phyloP scores from a whole-genome alignment of 2,329 filamentous ascomycete species.

The Phoma sp. region DNA sequence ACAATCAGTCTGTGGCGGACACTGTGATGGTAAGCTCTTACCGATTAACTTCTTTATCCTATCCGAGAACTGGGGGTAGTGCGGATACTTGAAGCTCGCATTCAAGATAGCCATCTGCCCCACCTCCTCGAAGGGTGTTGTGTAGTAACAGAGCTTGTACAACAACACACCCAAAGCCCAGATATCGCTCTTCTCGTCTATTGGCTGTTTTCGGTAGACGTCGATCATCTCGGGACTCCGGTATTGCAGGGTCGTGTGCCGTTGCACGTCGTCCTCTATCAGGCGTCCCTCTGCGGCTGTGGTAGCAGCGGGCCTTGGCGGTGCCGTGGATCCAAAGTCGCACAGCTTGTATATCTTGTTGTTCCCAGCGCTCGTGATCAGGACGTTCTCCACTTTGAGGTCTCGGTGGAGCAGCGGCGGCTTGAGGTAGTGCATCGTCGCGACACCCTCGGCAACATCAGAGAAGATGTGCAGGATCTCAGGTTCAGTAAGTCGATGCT shows the following conservation, averaged over 20 bases:
- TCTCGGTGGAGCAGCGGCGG: slow-evolving; percentile 91
- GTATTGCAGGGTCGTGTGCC: slow-evolving; percentile 96
- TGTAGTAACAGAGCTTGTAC: slow-evolving; percentile 99
- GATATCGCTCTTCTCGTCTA: slow-evolving; percentile 98
- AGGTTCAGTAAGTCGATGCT: slow-evolving; percentile 94
- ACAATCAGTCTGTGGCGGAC: slow-evolving; percentile 19
- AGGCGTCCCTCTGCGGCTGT: slow-evolving; percentile 87
- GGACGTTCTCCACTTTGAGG: slow-evolving; percentile 96
- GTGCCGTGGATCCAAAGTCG: slow-evolving; percentile 93
- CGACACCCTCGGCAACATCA: slow-evolving; percentile 93
- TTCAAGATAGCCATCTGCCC: slow-evolving; percentile 97
- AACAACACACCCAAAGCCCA: slow-evolving; percentile 94
- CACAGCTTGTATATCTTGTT: slow-evolving; percentile 89
- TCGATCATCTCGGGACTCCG: slow-evolving; percentile 98
- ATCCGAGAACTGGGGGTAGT: slow-evolving; percentile 87
- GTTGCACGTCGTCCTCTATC: slow-evolving; percentile 96
- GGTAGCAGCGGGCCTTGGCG: slow-evolving; percentile 81
- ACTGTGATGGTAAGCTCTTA: slow-evolving; percentile 52
- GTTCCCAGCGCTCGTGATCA: slow-evolving; percentile 76
- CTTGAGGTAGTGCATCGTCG: slow-evolving; percentile 98
- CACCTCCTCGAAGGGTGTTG: slow-evolving; percentile 96
- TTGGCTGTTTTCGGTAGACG: slow-evolving; percentile 93
- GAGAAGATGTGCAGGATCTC: slow-evolving; percentile 97
- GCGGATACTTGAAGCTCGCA: slow-evolving; percentile 89
- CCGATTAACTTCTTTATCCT: slow-evolving; percentile 88